Evolutionary conservation across 129 eudicot genomes (phyloP).

Genomic region (Pseudognaphalium luteoalbum): DNA sequence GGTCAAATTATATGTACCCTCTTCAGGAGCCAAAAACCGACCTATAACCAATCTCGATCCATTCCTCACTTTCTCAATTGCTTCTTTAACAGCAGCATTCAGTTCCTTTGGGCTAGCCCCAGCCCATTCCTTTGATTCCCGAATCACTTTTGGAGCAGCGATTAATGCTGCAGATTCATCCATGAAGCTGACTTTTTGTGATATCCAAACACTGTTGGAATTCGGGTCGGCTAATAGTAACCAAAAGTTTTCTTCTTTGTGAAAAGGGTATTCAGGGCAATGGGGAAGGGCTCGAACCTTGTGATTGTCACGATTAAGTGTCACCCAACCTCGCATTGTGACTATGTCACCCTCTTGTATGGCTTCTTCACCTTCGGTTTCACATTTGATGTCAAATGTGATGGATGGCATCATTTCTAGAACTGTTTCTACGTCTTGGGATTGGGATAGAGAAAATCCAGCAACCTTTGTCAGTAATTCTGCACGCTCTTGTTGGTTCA

Average conservation of each 20-base stretch:
- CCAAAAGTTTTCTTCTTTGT: slow-evolving; percentile 89
- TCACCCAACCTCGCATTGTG: slow-evolving; percentile 88
- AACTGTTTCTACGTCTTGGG: slow-evolving; percentile 76
- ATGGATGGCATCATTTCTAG: slow-evolving; percentile 87
- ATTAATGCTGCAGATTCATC: slow-evolving; percentile 85
- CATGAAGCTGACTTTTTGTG: slow-evolving; percentile 83
- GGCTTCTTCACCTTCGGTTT: slow-evolving; percentile 98
- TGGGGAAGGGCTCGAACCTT: slow-evolving; percentile 74
- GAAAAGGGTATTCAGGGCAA: slow-evolving; percentile 75
- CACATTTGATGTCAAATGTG: slow-evolving; percentile 65
- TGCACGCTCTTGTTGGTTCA: slow-evolving; percentile 65
- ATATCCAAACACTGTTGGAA: slow-evolving; percentile 80
- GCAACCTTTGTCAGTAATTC: slow-evolving; percentile 69
- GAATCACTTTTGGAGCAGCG: slow-evolving; percentile 79
- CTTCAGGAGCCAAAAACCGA: slow-evolving; percentile 81
- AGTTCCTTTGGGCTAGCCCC: slow-evolving; percentile 77
- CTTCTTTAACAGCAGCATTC: slow-evolving; percentile 62
- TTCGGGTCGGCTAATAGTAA: slow-evolving; percentile 71
- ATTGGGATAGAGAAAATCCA: slow-evolving; percentile 57
- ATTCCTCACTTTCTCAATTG: slow-evolving; percentile 60
- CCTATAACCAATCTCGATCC: slow-evolving; percentile 81
- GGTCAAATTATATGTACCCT: slow-evolving; percentile 72
- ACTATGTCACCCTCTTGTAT: slow-evolving; percentile 91
- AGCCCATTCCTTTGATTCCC: slow-evolving; percentile 68
- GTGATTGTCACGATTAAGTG: slow-evolving; percentile 62